Base-by-base conservation (phyloP, 441 rosid species). In the Pelargonium citronellum region DNA sequence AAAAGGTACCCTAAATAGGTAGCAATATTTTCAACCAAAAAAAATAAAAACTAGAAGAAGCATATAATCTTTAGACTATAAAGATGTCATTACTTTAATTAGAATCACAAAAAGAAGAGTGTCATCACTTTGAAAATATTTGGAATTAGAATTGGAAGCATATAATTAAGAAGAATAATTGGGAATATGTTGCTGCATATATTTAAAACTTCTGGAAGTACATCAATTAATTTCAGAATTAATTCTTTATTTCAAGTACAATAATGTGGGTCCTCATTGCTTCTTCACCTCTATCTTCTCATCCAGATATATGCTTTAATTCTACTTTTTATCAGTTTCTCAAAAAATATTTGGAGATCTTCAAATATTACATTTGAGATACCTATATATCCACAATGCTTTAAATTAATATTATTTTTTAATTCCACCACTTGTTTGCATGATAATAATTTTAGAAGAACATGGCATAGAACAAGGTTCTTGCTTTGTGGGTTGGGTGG, bases 21-120 rank as follows among this genome's bases (percentile, higher is more conserved):
- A 30, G 37, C 37, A 30, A 30, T 30, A 30, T 30, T 30, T 30
- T 51, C 5, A 51, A 51, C 15, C 57, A 11, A 49, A 49, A 49
- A 49, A 11, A 49, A 11, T 1, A 11, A 15, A 53, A 53, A 53
- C 61, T 55, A 55, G 61, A 55, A 16, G 61, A 55, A 55, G 22
- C 61, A 55, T 55, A 5, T 55, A 55, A 51, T 51, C 58, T 51
- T 51, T 51, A 51, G 17, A 51, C 61, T 20, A 55, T 55, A 55
- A 15, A 55, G 19, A 55, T 55, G 61, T 16, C 22, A 55, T 55
- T 55, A 16, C 16, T 55, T 15, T 55, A 55, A n/a, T n/a, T n/a
- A n/a, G 58, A n/a, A 51, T 51, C 58, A 51, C 58, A 51, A 51
- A 13, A 51, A 49, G 16, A 13, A 51, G 15, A 51, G n/a, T n/a